Base-by-base conservation (phyloP, 2,329 filamentous ascomycete species). In the Fusarium sp. region DNA sequence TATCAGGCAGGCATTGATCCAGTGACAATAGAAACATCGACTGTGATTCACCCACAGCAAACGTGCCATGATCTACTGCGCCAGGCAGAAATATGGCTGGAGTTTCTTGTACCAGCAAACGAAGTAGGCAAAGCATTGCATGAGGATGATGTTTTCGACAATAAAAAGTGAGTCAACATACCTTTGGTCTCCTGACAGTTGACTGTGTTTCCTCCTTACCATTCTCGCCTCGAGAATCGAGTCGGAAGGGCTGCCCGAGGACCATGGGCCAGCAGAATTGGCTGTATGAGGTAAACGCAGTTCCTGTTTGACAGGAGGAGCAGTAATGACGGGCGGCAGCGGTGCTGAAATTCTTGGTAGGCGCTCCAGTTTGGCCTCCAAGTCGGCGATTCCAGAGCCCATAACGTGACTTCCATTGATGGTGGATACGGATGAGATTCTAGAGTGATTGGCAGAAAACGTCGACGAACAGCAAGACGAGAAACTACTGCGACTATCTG, bases 391-490 rank as follows among this genome's bases (percentile, higher is more conserved):
- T 8, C 79, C 74, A 12, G 77, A 71, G 16, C 74, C 75, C 42
- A 80, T 72, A 14, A 78, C 74, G 59, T 81, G 79, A 10, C 79
- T 75, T 12, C 82, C 82, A 53, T 82, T 82, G 23, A 85, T 79
- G 0, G 85, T 87, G 3, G 86, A 87, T 45, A 84, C 79, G 1
- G 86, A 88, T 3, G 86, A 87, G 51, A 86, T 80, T 40, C 86
- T 80, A 4, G 86, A 88, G 71, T 88, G 85, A 1, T 80, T 79
- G 16, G 78, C 77, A 2, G 84, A 86, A 45, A 79, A 79, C 1
- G 79, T 81, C 4, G 85, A 83, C 4, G 84, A 84, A 20, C 81
- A 80, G 72, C 83, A 83, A 3, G 83, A 86, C 5, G 85, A 85
- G 18, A 86, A 75, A 58, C 84, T 88, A 79, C 85, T 85, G 55